A percentile compares a stretch with the other conserved stretches of the same genome.
phyloP scores from a whole-genome alignment of 345 rosid species.

The Eucalyptus sideroxylon region DNA sequence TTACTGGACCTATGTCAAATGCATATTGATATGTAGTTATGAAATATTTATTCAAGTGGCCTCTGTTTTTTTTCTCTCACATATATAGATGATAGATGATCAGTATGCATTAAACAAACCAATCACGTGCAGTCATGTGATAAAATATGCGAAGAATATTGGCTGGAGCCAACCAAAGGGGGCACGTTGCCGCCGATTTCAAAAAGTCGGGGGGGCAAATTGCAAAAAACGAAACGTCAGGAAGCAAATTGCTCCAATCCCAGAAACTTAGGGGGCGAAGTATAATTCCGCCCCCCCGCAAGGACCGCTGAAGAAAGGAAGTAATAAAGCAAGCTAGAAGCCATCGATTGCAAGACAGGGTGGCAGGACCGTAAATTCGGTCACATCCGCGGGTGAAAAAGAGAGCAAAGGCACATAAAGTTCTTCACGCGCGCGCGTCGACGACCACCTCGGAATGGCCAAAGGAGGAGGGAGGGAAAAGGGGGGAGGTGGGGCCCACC shows the following conservation, averaged over 20 bases:
- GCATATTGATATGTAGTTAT: rapidly evolving
- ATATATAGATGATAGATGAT: background rate
- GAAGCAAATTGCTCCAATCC: background rate
- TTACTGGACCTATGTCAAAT: rapidly evolving
- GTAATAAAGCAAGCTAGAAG: background rate
- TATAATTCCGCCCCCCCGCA: background rate
- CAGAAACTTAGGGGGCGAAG: background rate
- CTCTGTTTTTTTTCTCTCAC: background rate
- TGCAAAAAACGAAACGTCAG: background rate
- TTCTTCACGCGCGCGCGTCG: background rate
- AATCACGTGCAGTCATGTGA: background rate
- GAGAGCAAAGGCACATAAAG: background rate
- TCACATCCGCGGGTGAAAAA: background rate
- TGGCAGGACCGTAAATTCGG: background rate
- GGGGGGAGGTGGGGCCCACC: background rate
- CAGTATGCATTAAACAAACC: background rate
- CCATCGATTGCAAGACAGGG: background rate
- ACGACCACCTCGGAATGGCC: background rate
- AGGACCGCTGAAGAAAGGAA: background rate
- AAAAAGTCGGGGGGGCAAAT: background rate
- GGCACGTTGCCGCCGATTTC: background rate
- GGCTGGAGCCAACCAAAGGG: background rate
- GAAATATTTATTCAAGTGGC: rapidly evolving
- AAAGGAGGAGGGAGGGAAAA: background rate
- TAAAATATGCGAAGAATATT: background rate